Conservation (phyloP, 768 basidiomycete species). For the Xerocomellus dryophilus region DNA sequence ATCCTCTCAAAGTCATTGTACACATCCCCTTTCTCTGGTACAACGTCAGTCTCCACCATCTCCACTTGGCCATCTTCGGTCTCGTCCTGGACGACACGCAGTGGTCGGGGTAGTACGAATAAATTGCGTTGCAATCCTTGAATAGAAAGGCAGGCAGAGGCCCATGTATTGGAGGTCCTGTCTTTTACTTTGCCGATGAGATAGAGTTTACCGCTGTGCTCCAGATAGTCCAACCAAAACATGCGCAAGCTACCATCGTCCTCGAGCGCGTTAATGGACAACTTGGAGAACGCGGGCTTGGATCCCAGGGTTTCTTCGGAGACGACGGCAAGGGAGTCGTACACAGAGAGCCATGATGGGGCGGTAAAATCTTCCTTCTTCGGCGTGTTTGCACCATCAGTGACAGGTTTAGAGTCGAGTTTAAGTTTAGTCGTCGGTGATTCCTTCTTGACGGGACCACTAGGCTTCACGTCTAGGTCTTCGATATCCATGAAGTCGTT, state of each 20-base stretch:
- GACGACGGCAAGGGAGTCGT: constrained; percentile 65
- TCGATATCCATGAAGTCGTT: constrained; percentile 56
- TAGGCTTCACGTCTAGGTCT: constrained; percentile 48
- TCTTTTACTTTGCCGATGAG: constrained; percentile 92
- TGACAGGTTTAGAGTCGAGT: constrained; percentile 16
- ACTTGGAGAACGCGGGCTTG: constrained; percentile 35
- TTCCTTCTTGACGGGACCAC: constrained; percentile 30
- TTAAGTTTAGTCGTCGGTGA: background rate
- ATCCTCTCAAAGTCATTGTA: constrained; percentile 81
- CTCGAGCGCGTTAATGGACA: constrained; percentile 63
- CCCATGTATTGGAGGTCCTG: constrained; percentile 58
- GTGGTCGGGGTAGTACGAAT: constrained; percentile 78
- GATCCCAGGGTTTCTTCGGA: constrained; percentile 58
- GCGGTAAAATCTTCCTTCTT: constrained; percentile 47
- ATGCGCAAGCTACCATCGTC: constrained; percentile 82
- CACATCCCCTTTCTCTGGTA: constrained; percentile 69
- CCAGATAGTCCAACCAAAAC: constrained; percentile 96
- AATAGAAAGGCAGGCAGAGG: constrained; percentile 85
- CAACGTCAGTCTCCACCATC: constrained; percentile 68
- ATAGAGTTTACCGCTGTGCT: constrained; percentile 79
- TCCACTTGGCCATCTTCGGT: constrained; percentile 27
- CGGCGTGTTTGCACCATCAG: constrained; percentile 13
- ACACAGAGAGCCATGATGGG: constrained; percentile 71
- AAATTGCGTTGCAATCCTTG: constrained; percentile 87
- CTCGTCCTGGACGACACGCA: constrained; percentile 44